Percentiles rank a stretch among this genome's conserved stretches.
These are phyloP conservation scores for Lanmaoa pseudosensibilis DNA, from an alignment of 768 basidiomycete species.

Conservation along the genomic window DNA sequence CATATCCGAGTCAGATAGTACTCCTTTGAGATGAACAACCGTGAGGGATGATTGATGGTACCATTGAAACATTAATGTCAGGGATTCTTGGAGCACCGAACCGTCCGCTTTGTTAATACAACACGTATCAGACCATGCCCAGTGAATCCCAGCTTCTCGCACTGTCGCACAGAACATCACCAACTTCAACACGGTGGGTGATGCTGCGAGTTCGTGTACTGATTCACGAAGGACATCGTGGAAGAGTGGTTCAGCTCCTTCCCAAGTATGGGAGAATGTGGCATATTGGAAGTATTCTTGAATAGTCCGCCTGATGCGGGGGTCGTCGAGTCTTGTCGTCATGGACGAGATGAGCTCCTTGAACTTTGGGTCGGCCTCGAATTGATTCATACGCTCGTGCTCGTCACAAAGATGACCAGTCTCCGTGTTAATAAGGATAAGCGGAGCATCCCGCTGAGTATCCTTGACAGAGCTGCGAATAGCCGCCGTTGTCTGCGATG, in stretches of 20 bases:
- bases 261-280: constrained; percentile 9
- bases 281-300: background rate
- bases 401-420: background rate
- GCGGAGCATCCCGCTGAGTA: background rate
- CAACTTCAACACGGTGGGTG: background rate
- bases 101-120: background rate
- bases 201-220: background rate
- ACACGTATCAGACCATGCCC: background rate
- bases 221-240: background rate
- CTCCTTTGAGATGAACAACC: too few relatives aligned
- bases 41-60: too few relatives aligned
- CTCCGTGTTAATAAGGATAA: background rate
- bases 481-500: too few relatives aligned
- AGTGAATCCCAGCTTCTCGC: background rate
- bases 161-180: background rate
- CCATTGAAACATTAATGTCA: background rate
- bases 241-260: background rate
- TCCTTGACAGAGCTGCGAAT: too few relatives aligned
- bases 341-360: too few relatives aligned
- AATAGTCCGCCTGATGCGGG: background rate
- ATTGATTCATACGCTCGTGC: too few relatives aligned
- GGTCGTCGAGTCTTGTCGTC: background rate
- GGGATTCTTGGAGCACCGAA: background rate
- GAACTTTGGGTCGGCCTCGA: too few relatives aligned
- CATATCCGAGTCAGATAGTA: background rate